A percentile compares a stretch with the other conserved stretches of the same genome.
These are phyloP conservation scores for Phytopythium oedochilum DNA, from an alignment of 352 stramenopile species.

Conservation along the genomic window DNA sequence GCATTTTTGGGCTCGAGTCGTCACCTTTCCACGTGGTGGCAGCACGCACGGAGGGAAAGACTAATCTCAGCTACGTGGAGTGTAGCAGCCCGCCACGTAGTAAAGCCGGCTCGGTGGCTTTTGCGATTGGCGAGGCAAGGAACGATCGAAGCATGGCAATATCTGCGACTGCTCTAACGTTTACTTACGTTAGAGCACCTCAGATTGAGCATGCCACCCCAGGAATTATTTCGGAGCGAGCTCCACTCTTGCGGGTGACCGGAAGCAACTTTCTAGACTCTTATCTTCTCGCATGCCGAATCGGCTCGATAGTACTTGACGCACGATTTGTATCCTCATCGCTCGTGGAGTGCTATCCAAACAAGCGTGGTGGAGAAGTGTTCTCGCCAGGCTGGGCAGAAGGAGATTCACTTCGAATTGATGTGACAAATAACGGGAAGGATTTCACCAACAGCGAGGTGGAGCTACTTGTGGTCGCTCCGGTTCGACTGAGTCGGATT, in stretches of 20 bases:
- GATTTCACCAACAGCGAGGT: slow-evolving; percentile 88
- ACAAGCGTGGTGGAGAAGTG: not conserved
- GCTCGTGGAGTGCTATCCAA: slow-evolving; percentile 23
- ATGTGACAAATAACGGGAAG: slow-evolving; percentile 90
- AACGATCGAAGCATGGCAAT: not conserved
- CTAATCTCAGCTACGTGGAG: slow-evolving; percentile 8
- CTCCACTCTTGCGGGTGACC: slow-evolving; percentile 13
- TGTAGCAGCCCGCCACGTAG: slow-evolving; percentile 17
- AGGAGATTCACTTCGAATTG: slow-evolving; percentile 34
- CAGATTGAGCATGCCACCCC: slow-evolving; percentile 4
- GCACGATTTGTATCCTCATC: slow-evolving; percentile 25
- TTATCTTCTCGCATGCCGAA: slow-evolving; percentile 25
- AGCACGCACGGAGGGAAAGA: not conserved
- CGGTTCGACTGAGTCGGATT: slow-evolving; percentile 14
- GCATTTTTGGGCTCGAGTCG: slow-evolving; percentile 21
- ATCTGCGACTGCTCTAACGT: not conserved
- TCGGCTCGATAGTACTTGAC: slow-evolving; percentile 11
- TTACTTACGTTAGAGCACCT: not conserved
- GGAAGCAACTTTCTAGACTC: slow-evolving; percentile 40
- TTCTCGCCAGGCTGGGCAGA: slow-evolving; percentile 1
- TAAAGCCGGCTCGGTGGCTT: slow-evolving; percentile 7
- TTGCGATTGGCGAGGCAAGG: slow-evolving; percentile 9
- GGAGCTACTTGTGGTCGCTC: slow-evolving; percentile 42
- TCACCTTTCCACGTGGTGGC: slow-evolving; percentile 17
- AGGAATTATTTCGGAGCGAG: slow-evolving; percentile 4